phyloP scores from a whole-genome alignment of 495 filamentous ascomycete genomes.

The Daldinia childiae region DNA sequence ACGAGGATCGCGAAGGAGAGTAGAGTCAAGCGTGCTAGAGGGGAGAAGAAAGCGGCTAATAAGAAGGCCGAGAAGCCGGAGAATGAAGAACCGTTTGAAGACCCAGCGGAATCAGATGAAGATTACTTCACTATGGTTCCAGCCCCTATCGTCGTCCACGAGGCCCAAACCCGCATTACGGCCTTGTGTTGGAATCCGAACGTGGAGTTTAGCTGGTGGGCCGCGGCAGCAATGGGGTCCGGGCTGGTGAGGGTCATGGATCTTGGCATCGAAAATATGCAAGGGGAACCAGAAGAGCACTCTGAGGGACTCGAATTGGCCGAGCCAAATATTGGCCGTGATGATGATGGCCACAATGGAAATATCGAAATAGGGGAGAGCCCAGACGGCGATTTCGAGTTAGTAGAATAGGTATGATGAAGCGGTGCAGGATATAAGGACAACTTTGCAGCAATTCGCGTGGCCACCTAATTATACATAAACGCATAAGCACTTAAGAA shows the following conservation, averaged over 20 bases:
- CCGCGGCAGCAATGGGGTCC: conserved; percentile 61
- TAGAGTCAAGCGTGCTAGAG: conserved; percentile 23
- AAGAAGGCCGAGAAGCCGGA: conserved; percentile 57
- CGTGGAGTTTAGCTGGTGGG: conserved; percentile 60
- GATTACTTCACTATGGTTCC: conserved; percentile 47
- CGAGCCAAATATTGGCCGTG: conserved; percentile 1
- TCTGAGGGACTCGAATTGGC: background rate
- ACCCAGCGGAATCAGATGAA: conserved; percentile 17
- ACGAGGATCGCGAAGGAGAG: conserved; percentile 68
- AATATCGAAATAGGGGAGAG: conserved; percentile 24
- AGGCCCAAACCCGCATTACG: conserved; percentile 57
- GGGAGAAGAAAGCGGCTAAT: conserved; percentile 57
- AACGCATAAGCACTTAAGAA: background rate
- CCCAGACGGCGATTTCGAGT: conserved; percentile 30
- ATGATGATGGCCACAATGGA: conserved; percentile 4
- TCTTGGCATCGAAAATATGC: conserved; percentile 48
- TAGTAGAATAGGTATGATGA: conserved; percentile 5
- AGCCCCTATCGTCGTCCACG: conserved; percentile 53
- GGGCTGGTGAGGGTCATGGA: conserved; percentile 59
- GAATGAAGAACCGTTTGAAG: conserved; percentile 34
- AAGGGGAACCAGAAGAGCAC: conserved; percentile 8
- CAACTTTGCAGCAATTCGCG: background rate
- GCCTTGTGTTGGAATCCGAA: conserved; percentile 60
- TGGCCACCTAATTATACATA: background rate
- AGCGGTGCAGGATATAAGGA: background rate